Evolutionary conservation across 331 rosid species (phyloP).

Genomic region (Rosa hybrid): DNA sequence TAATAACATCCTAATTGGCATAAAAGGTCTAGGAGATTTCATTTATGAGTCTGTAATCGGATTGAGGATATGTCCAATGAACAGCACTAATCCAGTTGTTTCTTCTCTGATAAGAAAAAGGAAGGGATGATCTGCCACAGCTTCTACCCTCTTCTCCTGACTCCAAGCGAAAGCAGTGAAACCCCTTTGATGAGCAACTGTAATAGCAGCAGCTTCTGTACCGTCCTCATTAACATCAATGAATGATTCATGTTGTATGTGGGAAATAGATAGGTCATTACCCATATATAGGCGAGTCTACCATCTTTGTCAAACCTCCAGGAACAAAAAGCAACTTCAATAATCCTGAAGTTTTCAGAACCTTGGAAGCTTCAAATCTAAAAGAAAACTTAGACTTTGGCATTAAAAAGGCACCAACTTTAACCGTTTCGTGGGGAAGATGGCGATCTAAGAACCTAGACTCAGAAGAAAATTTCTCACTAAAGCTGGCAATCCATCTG

Average conservation of each 20-base stretch:
- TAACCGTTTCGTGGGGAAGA: slow-evolving; percentile 37
- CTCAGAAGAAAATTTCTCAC: slow-evolving; percentile 49
- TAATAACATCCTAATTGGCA: no score
- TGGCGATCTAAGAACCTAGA: slow-evolving; percentile 54
- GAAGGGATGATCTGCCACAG: slow-evolving; percentile 74
- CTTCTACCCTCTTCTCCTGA: slow-evolving; percentile 31
- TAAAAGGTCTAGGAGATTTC: no score
- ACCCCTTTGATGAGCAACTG: slow-evolving; percentile 2
- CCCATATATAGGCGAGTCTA: slow-evolving; percentile 50
- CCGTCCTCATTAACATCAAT: slow-evolving; percentile 79
- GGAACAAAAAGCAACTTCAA: slow-evolving; percentile 53
- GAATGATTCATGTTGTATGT: slow-evolving; percentile 57
- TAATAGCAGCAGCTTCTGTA: slow-evolving; percentile 73
- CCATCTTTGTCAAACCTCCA: slow-evolving; percentile 65
- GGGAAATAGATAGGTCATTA: slow-evolving; percentile 47
- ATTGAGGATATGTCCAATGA: slow-evolving; percentile 68
- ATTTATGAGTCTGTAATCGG: slow-evolving; percentile 36
- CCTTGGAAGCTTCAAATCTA: slow-evolving; percentile 47
- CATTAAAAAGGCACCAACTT: slow-evolving; percentile 59
- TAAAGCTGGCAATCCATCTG: slow-evolving; percentile 63
- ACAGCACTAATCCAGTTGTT: slow-evolving; percentile 52
- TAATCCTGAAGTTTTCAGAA: slow-evolving; percentile 55
- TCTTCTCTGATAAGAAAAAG: slow-evolving; percentile 63
- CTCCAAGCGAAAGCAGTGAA: neutral
- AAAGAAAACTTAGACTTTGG: slow-evolving; percentile 67